Base-by-base conservation (phyloP, 805 yeast genomes). In the Myxozyma neglecta region DNA sequence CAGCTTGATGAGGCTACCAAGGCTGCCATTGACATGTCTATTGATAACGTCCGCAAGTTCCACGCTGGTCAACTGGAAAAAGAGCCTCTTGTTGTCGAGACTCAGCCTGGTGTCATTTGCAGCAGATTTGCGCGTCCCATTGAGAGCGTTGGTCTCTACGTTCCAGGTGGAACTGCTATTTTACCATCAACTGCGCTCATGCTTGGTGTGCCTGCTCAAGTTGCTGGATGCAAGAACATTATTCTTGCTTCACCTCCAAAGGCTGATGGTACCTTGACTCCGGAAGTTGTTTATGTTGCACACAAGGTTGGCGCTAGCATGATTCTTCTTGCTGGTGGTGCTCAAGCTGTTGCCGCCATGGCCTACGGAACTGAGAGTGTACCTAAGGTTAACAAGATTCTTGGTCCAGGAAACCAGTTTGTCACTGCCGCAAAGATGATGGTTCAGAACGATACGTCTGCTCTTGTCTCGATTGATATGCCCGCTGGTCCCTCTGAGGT, bases 401-500 rank as follows among this genome's bases (percentile, higher is more conserved):
- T 94, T 75, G 99, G 99, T 52, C 99, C 99, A 29, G 99, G 99
- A 63, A 94, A 94, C 78, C 99, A 94, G 79, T 94, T 94, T 74
- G 99, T 94, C 56, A 94, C 99, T 18, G 98, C 99, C 47, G 99
- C 99, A 47, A 94, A 94, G 81, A 94, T 94, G 99, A 79, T 88
- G 73, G 94, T 96, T 55, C 94, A 93, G 70, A 96, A 94, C 72
- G 99, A 94, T 73, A 89, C 97, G 0, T 87, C 87, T 65, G 98
- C 99, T 7, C 79, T 92, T 71, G 94, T 97, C 73, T 89, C 97
- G 16, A 94, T 94, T 69, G 99, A 94, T 75, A 93, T 94, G 98
- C 99, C 99, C 53, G 99, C 99, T 32, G 99, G 99, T 9, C 99
- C 99, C 35, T 89, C 96, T 56, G 99, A 94, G 77, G 99, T 94